A percentile compares a stretch with the other conserved stretches of the same genome.
Evolutionary conservation across 331 rosid genomes (phyloP).

Genomic region (Malus hybrid): DNA sequence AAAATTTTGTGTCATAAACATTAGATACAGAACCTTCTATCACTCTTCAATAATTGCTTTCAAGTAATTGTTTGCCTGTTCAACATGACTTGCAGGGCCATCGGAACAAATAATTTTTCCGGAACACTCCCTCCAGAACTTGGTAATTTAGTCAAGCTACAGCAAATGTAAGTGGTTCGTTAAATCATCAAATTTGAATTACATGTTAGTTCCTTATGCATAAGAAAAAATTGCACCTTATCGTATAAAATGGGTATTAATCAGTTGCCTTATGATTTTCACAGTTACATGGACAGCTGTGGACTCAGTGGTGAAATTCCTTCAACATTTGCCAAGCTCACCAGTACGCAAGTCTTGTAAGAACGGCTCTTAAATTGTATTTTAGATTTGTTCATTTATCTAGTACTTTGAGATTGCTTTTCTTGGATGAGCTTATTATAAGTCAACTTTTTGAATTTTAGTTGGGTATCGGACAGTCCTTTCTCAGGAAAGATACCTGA

Average conservation of each 20-base stretch:
- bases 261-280: too few relatives aligned
- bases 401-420: background rate
- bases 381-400: background rate
- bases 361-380: background rate
- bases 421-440: background rate
- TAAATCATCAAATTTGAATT: background rate
- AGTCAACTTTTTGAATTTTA: slow-evolving; percentile 13
- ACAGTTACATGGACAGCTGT: too few relatives aligned
- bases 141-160: slow-evolving; percentile 16
- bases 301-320: too few relatives aligned
- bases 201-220: background rate
- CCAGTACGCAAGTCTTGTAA: slow-evolving; percentile 43
- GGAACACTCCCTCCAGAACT: slow-evolving; percentile 25
- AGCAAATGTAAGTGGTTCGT: background rate
- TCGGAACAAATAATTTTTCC: slow-evolving; percentile 17
- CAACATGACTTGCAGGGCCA: background rate
- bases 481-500: slow-evolving; percentile 53
- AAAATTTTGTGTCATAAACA: background rate
- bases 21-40: background rate
- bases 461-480: slow-evolving; percentile 51
- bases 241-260: too few relatives aligned
- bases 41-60: too few relatives aligned
- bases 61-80: background rate
- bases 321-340: slow-evolving; percentile 40
- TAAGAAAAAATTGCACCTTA: background rate